Percentiles rank a stretch among this genome's conserved stretches.
phyloP scores from a whole-genome alignment of 306 rosid genomes.

The Vigna nakashimae region DNA sequence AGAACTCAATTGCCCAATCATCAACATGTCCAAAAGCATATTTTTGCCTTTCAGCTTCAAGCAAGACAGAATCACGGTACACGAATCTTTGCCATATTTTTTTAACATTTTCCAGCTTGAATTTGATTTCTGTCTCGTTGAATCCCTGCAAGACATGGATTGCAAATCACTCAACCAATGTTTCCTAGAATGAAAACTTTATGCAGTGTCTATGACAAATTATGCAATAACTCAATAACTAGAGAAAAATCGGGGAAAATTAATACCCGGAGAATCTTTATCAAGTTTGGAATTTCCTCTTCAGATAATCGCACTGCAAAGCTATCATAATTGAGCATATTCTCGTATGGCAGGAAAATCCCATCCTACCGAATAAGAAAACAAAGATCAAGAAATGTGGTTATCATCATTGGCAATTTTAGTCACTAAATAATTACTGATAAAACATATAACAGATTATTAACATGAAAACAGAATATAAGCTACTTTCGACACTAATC shows the following conservation, averaged over 20 bases:
- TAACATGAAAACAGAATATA: constrained; percentile 29
- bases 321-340: constrained; percentile 81
- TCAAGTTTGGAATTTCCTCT: constrained; percentile 79
- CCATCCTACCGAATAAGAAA: constrained; percentile 71
- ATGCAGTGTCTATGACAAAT: constrained; percentile 8
- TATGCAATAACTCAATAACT: constrained; percentile 2
- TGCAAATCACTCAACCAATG: constrained; percentile 42
- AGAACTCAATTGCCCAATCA: constrained; percentile 78
- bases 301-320: constrained; percentile 83
- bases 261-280: constrained; percentile 74
- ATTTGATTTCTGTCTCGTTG: constrained; percentile 77
- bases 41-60: constrained; percentile 92
- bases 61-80: constrained; percentile 80
- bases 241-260: neutral
- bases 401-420: constrained; percentile 31
- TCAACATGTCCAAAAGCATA: constrained; percentile 50
- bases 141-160: constrained; percentile 59
- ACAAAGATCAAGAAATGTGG: constrained; percentile 28
- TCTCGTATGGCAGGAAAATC: constrained; percentile 88
- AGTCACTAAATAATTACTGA: constrained; percentile 7
- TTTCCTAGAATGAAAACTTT: constrained; percentile 21
- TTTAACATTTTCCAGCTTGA: constrained; percentile 70
- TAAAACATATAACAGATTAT: constrained; percentile 21
- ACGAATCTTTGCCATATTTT: constrained; percentile 88
- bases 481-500: constrained; percentile 27